A percentile compares a stretch with the other conserved stretches of the same genome.
These are phyloP conservation scores for Penicillium ochrochloron DNA, from an alignment of 495 filamentous ascomycete species.

Conservation along the genomic window DNA sequence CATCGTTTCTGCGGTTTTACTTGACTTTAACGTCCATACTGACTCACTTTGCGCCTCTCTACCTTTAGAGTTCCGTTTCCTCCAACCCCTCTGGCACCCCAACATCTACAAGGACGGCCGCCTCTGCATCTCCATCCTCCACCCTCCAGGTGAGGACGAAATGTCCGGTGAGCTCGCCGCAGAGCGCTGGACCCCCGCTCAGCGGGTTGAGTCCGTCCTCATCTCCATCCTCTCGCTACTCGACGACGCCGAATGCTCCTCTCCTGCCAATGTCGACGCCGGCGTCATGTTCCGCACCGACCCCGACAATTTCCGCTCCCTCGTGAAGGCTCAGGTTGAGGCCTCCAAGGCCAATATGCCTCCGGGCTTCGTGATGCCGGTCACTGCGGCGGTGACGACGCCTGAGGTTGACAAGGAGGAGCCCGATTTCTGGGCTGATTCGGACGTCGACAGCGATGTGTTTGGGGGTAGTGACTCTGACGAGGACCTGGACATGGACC, in stretches of 20 bases:
- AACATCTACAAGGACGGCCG: slow-evolving; percentile 91
- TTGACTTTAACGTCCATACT: background rate
- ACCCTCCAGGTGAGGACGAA: slow-evolving; percentile 86
- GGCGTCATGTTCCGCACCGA: slow-evolving; percentile 81
- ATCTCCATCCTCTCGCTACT: slow-evolving; percentile 92
- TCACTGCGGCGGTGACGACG: slow-evolving; percentile 57
- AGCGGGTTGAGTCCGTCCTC: slow-evolving; percentile 91
- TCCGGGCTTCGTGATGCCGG: slow-evolving; percentile 78
- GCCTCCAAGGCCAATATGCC: slow-evolving; percentile 79
- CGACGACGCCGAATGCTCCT: slow-evolving; percentile 90
- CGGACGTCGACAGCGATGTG: slow-evolving; percentile 73
- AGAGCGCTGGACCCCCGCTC: slow-evolving; percentile 92
- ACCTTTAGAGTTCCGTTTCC: slow-evolving; percentile 75
- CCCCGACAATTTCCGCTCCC: slow-evolving; percentile 66
- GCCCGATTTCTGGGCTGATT: slow-evolving; percentile 81
- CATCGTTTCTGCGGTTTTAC: background rate
- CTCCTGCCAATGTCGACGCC: slow-evolving; percentile 94
- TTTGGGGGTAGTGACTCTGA: slow-evolving; percentile 77
- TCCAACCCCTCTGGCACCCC: slow-evolving; percentile 82
- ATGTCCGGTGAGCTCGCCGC: slow-evolving; percentile 87
- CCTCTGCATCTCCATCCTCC: slow-evolving; percentile 95
- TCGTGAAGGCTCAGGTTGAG: slow-evolving; percentile 72
- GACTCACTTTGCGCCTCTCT: slow-evolving; percentile 12
- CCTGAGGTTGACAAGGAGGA: slow-evolving; percentile 73
- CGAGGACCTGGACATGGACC: slow-evolving; percentile 58